These are phyloP conservation scores for Fusarium kyushuense DNA, from an alignment of 2,329 filamentous ascomycete genomes.

Conservation along the genomic window DNA sequence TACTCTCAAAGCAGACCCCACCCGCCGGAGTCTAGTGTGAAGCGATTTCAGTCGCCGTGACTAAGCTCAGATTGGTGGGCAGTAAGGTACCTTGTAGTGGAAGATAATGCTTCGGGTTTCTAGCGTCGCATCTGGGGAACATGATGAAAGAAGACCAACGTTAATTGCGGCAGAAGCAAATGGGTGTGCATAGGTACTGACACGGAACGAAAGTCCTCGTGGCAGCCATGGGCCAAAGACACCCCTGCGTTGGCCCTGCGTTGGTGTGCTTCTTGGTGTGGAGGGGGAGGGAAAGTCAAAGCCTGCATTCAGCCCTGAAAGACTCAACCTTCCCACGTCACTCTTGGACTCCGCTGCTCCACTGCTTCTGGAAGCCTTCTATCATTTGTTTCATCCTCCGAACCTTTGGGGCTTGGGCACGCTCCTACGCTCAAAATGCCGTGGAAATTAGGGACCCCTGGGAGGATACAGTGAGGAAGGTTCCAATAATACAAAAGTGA, in stretches of 20 bases:
- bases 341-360: conserved; percentile 23
- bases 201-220: conserved; percentile 42
- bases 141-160: conserved; percentile 31
- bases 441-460: conserved; percentile 36
- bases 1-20: conserved; percentile 31
- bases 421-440: conserved; percentile 27
- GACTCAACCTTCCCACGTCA: conserved; percentile 32
- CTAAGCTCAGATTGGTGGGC: conserved; percentile 3
- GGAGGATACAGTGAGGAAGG: conserved; percentile 41
- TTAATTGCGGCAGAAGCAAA: conserved; percentile 45
- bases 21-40: conserved; percentile 42
- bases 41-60: conserved; percentile 6
- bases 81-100: not conserved
- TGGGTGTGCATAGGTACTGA: conserved; percentile 28
- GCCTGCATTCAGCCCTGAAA: conserved; percentile 42
- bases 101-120: conserved; percentile 13
- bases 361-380: conserved; percentile 49
- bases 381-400: conserved; percentile 47
- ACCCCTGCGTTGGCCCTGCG: conserved; percentile 40
- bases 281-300: conserved; percentile 11
- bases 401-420: conserved; percentile 40
- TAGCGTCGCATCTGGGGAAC: conserved; percentile 38
- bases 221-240: conserved; percentile 47
- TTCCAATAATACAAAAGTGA: conserved; percentile 17
- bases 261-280: conserved; percentile 24